Conservation (phyloP, 129 eudicot genomes). For the Kitagawia praeruptora region DNA sequence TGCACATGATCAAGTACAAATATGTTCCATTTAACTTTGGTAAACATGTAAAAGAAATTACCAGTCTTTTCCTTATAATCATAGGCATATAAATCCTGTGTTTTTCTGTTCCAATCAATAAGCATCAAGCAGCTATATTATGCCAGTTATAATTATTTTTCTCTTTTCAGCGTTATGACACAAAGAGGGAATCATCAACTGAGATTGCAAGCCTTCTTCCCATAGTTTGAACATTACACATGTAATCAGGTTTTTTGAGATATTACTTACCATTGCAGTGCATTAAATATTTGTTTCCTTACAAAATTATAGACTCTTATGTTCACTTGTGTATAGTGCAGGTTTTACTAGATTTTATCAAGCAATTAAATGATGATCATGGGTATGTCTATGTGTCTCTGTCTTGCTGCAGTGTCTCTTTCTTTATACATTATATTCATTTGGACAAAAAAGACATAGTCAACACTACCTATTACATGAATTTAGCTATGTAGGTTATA, state of each 20-base stretch:
- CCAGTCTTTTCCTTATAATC: background rate
- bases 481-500: no score
- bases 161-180: constrained; percentile 41
- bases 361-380: no score
- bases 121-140: background rate
- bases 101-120: background rate
- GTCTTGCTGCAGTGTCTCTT: no score
- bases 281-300: no score
- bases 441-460: no score
- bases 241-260: constrained; percentile 11
- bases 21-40: constrained; percentile 96
- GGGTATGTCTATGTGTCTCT: no score
- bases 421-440: no score
- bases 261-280: no score
- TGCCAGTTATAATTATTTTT: background rate
- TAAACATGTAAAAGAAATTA: constrained; percentile 49
- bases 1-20: constrained; percentile 86
- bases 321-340: no score
- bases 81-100: background rate
- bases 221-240: constrained; percentile 26
- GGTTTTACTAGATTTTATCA: no score
- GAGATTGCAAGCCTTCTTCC: constrained; percentile 46
- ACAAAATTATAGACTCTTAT: no score
- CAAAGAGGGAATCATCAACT: constrained; percentile 32
- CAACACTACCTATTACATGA: no score